phyloP scores from a whole-genome alignment of 1,139 yeast species.

The Oligophagozyma castellii region DNA sequence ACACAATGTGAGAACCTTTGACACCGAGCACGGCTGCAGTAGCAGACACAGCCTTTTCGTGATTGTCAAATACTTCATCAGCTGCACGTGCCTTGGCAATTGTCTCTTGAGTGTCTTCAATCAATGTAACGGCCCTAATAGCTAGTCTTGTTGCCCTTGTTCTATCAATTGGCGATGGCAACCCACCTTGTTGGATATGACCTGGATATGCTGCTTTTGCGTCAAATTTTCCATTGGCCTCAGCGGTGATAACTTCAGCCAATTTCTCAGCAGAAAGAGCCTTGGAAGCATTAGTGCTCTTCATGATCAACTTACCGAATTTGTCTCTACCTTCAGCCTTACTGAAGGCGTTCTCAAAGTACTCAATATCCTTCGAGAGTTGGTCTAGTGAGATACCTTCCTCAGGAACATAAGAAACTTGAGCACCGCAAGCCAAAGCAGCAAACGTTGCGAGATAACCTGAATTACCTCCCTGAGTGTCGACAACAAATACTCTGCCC shows the following conservation, averaged over 20 bases:
- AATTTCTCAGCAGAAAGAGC: slow-evolving; percentile 54
- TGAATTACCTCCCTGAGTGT: slow-evolving; percentile 93
- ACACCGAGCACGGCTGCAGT: slow-evolving; percentile 86
- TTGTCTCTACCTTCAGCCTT: slow-evolving; percentile 70
- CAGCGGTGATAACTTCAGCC: slow-evolving; percentile 55
- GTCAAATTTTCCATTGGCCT: slow-evolving; percentile 54
- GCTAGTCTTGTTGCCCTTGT: slow-evolving; percentile 59
- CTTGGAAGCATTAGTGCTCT: slow-evolving; percentile 56
- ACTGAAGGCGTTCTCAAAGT: slow-evolving; percentile 53
- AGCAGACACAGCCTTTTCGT: slow-evolving; percentile 27
- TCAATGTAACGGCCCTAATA: slow-evolving; percentile 53
- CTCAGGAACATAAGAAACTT: slow-evolving; percentile 89
- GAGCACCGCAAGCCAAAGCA: slow-evolving; percentile 85
- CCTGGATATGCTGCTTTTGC: slow-evolving; percentile 73
- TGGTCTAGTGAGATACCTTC: slow-evolving; percentile 60
- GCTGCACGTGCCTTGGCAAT: slow-evolving; percentile 21
- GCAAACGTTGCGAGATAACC: slow-evolving; percentile 86
- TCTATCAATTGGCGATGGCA: slow-evolving; percentile 71
- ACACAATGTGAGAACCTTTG: slow-evolving; percentile 60
- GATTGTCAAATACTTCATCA: slow-evolving; percentile 22
- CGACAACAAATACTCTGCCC: slow-evolving; percentile 90
- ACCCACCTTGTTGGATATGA: slow-evolving; percentile 71
- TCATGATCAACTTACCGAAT: slow-evolving; percentile 53
- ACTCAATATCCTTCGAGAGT: slow-evolving; percentile 63
- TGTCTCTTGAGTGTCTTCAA: slow-evolving; percentile 33